Evolutionary conservation across 1,284 basidiomycete genomes (phyloP).

Genomic region (Ganoderma lucidum): DNA sequence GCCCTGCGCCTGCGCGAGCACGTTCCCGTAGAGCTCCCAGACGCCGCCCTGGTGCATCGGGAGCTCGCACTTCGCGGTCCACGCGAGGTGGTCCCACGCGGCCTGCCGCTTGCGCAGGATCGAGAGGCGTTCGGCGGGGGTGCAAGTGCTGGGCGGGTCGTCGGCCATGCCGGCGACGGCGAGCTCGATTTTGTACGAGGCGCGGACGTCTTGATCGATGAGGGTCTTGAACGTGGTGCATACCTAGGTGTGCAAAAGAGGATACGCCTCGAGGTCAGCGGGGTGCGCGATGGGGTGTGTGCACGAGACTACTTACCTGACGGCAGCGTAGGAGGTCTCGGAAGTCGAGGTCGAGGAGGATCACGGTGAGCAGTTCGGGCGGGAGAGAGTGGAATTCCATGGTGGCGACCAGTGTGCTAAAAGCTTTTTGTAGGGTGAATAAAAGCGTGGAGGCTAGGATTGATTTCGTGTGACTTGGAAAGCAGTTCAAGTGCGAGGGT

Average conservation of each 20-base stretch:
- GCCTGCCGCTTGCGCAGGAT: slow-evolving; percentile 51
- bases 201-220: slow-evolving; percentile 46
- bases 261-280: not conserved
- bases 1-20: slow-evolving; percentile 56
- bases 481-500: too few species aligned
- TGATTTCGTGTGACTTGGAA: too few species aligned
- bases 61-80: slow-evolving; percentile 46
- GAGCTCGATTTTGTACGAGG: slow-evolving; percentile 64
- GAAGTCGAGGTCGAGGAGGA: slow-evolving; percentile 42
- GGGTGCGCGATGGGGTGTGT: not conserved
- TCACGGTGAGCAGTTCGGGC: slow-evolving; percentile 39
- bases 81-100: slow-evolving; percentile 57
- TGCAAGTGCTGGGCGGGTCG: slow-evolving; percentile 43
- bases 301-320: slow-evolving; percentile 38
- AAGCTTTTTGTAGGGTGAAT: not conserved
- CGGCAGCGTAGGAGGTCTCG: slow-evolving; percentile 49
- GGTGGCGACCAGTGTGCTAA: not conserved
- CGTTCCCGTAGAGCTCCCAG: slow-evolving; percentile 69
- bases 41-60: slow-evolving; percentile 45
- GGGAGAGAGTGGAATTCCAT: slow-evolving; percentile 31
- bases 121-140: slow-evolving; percentile 48
- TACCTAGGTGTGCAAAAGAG: slow-evolving; percentile 46
- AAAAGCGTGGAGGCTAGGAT: not conserved
- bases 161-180: slow-evolving; percentile 56
- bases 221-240: slow-evolving; percentile 49